Conservation (phyloP, 2,329 filamentous ascomycete species). For the Emericellopsis cladophorae region DNA sequence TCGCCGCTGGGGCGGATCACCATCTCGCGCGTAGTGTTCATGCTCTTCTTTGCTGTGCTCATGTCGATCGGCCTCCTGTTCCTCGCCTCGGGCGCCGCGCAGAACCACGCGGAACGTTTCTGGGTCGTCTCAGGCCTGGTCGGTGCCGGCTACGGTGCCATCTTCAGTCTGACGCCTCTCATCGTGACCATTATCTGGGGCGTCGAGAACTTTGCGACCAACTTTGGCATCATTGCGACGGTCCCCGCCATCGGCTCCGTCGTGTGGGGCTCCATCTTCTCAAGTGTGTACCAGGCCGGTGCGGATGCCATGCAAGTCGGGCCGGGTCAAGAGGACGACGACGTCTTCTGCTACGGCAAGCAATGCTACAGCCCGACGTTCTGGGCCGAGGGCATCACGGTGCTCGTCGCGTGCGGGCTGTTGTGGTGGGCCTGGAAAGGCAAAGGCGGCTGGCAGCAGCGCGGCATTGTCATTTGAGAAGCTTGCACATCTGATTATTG, state of each 20-base stretch:
- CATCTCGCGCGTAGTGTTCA: conserved; percentile 68
- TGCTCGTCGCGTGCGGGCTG: conserved; percentile 62
- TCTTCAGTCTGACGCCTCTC: conserved; percentile 81
- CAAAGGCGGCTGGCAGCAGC: conserved; percentile 58
- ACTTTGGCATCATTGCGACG: conserved; percentile 92
- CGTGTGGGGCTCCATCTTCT: conserved; percentile 86
- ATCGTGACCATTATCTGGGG: conserved; percentile 97
- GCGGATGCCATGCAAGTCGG: conserved; percentile 26
- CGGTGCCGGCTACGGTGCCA: conserved; percentile 83
- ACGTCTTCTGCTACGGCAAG: conserved; percentile 66
- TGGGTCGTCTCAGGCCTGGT: conserved; percentile 76
- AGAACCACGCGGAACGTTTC: conserved; percentile 67
- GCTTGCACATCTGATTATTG: too few species aligned
- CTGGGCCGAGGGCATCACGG: conserved; percentile 73
- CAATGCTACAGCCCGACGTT: conserved; percentile 72
- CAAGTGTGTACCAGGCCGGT: conserved; percentile 61
- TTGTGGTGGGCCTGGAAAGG: conserved; percentile 77
- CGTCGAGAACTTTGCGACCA: conserved; percentile 95
- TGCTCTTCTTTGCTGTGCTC: conserved; percentile 61
- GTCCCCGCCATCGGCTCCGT: conserved; percentile 80
- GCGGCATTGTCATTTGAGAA: conserved; percentile 53
- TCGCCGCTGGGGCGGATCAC: conserved; percentile 27
- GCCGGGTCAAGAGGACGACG: conserved; percentile 20
- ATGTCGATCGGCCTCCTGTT: conserved; percentile 66
- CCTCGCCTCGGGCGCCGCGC: conserved; percentile 63